These are phyloP conservation scores for Alternaria atra DNA, from an alignment of 2,329 filamentous ascomycete genomes.

Conservation along the genomic window DNA sequence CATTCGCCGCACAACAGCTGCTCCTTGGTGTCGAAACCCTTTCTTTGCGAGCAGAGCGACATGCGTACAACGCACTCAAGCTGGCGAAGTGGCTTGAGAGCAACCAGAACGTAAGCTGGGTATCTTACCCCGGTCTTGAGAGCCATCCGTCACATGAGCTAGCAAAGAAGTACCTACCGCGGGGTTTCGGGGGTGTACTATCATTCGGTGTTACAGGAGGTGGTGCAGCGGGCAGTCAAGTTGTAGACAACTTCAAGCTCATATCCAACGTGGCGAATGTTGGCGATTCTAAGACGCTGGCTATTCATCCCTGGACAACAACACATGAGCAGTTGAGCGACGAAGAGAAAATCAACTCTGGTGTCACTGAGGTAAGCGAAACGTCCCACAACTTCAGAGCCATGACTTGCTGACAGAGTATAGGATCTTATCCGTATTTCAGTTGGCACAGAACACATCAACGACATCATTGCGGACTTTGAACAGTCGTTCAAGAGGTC, in stretches of 20 bases:
- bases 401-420: not conserved
- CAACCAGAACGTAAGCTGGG: constrained; percentile 87
- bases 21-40: constrained; percentile 90
- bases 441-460: constrained; percentile 94
- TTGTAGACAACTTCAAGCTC: constrained; percentile 94
- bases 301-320: constrained; percentile 94
- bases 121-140: constrained; percentile 88
- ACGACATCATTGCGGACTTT: constrained; percentile 96
- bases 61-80: constrained; percentile 82
- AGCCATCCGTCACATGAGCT: constrained; percentile 80
- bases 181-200: constrained; percentile 88
- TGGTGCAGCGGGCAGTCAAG: constrained; percentile 79
- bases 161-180: constrained; percentile 86
- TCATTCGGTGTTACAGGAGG: constrained; percentile 95
- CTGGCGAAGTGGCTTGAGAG: constrained; percentile 85
- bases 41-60: constrained; percentile 83
- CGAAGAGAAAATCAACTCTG: constrained; percentile 80
- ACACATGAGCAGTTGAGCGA: constrained; percentile 92
- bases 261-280: constrained; percentile 97
- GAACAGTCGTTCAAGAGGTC: constrained; percentile 81
- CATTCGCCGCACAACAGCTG: constrained; percentile 92
- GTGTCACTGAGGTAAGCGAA: constrained; percentile 74
- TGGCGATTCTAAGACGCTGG: constrained; percentile 92
- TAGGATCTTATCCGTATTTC: constrained; percentile 93
- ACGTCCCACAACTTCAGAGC: not conserved